Base-by-base conservation (phyloP, 331 rosid species). In the Quercus phellos region DNA sequence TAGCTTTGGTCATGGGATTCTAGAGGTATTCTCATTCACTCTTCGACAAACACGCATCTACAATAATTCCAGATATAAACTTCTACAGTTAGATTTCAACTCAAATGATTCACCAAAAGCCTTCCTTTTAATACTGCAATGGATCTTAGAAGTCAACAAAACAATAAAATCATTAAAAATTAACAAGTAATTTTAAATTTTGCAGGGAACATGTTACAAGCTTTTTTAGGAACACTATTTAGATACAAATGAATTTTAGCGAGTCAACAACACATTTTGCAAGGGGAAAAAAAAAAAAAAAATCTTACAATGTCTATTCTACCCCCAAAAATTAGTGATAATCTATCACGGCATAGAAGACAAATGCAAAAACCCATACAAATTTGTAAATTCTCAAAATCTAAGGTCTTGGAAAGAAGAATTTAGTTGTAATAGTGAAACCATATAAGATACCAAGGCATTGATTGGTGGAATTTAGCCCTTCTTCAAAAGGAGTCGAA, bases 1-100 rank as follows among this genome's bases (percentile, higher is more conserved):
- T 75, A 94, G 99, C 86, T 94, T 92, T 5, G 99, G 99, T 51
- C 99, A 94, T 80, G 99, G 99, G 10, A 90, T 92, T 88, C 86
- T 94, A 29, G 97, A 92, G 99, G 98, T 92, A n/a, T 43, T 0
- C 51, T 66, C 5, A n/a, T 24, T 17, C 46, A 68, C 34, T 71
- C 22, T 60, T 22, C 4, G 6, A 29, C 22, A 63, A 63, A 7
- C 69, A 29, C 43, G 5, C 11, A 5, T 29, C 30, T 14, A 29
- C 17, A 58, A 58, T 9, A 30, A 30, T 7, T 14, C 69, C 30
- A 27, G 19, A 27, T 10, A 18, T 63, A 16, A 30, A 29, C 69
- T 63, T 17, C 69, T 63, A 3, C 32, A 58, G 64, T 29, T 63
- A 63, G 8, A 63, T 32, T 8, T 34, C 19, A 6, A 34, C 71